Conservation (phyloP, 2,329 filamentous ascomycete genomes). For the Aspergillus fischeri region DNA sequence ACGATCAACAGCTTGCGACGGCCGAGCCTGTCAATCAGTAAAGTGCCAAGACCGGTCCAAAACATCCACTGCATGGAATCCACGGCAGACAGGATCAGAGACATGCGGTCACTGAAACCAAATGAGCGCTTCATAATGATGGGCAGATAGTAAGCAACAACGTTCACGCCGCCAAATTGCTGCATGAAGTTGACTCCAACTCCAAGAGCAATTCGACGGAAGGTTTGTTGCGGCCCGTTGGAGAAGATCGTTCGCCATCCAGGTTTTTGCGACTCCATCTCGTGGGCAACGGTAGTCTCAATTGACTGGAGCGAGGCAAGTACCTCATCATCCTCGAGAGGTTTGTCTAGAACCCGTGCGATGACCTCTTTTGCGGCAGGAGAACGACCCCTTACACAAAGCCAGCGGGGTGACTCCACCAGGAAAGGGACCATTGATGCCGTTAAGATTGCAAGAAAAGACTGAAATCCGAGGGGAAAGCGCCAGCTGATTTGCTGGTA, state of each 20-base stretch:
- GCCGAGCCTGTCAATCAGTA: slow-evolving; percentile 44
- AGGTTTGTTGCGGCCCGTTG: slow-evolving; percentile 16
- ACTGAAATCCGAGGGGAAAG: slow-evolving; percentile 21
- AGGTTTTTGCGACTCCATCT: slow-evolving; percentile 6
- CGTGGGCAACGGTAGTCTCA: slow-evolving; percentile 5
- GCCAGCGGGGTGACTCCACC: slow-evolving; percentile 22
- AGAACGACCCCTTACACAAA: slow-evolving; percentile 3
- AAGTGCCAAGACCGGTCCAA: slow-evolving; percentile 31
- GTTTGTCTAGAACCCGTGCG: no score
- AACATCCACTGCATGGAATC: slow-evolving; percentile 13
- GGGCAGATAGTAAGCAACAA: slow-evolving; percentile 19
- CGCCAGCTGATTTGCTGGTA: slow-evolving; percentile 20
- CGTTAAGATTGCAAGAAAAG: slow-evolving; percentile 39
- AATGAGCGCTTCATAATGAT: slow-evolving; percentile 13
- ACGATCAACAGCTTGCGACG: slow-evolving; percentile 37
- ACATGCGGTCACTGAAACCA: slow-evolving; percentile 10
- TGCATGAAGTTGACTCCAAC: slow-evolving; percentile 33
- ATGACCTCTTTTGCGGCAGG: no score
- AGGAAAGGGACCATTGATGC: slow-evolving; percentile 23
- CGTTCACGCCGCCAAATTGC: slow-evolving; percentile 21
- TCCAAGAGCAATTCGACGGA: slow-evolving; percentile 40
- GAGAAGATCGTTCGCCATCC: slow-evolving; percentile 6
- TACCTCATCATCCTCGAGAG: slow-evolving; percentile 1
- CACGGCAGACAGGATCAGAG: slow-evolving; percentile 13
- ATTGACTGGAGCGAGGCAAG: not conserved